A percentile compares a stretch with the other conserved stretches of the same genome.
These are phyloP conservation scores for Trifolium pratense DNA, from an alignment of 306 rosid genomes.

Conservation along the genomic window DNA sequence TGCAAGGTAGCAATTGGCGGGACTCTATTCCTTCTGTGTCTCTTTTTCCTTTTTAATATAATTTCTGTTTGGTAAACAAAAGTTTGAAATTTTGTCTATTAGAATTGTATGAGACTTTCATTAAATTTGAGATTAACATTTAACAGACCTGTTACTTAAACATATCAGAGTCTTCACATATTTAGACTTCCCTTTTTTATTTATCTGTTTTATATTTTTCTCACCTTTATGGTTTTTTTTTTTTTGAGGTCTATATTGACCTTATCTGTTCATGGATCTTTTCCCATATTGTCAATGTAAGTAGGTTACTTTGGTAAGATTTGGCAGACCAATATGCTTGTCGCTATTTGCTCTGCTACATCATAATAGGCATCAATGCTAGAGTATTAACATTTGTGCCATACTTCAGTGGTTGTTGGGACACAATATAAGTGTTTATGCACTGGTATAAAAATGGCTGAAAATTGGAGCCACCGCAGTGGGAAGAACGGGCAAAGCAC, in stretches of 20 bases:
- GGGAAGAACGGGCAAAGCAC: too few species aligned
- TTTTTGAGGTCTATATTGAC: not conserved
- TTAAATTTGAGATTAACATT: too few species aligned
- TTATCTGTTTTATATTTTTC: not conserved
- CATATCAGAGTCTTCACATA: not conserved
- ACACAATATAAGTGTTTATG: too few species aligned
- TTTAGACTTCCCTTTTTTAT: not conserved
- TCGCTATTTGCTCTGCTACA: not conserved
- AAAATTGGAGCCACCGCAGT: too few species aligned
- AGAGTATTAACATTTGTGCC: not conserved
- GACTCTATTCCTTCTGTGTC: too few species aligned
- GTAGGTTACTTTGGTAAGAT: slow-evolving; percentile 8
- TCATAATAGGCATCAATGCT: not conserved
- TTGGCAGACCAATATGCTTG: slow-evolving; percentile 15
- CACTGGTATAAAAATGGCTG: too few species aligned
- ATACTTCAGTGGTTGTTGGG: too few species aligned
- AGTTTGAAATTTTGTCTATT: not conserved
- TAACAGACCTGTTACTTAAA: slow-evolving; percentile 6
- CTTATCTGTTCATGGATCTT: not conserved
- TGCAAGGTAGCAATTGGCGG: too few species aligned
- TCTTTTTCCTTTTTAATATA: too few species aligned
- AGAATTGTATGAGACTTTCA: not conserved
- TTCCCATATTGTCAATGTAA: slow-evolving; percentile 5
- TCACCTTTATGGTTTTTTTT: not conserved
- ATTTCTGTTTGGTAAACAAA: too few species aligned